phyloP scores from a whole-genome alignment of 129 eudicot species.

The Calendula officinalis region DNA sequence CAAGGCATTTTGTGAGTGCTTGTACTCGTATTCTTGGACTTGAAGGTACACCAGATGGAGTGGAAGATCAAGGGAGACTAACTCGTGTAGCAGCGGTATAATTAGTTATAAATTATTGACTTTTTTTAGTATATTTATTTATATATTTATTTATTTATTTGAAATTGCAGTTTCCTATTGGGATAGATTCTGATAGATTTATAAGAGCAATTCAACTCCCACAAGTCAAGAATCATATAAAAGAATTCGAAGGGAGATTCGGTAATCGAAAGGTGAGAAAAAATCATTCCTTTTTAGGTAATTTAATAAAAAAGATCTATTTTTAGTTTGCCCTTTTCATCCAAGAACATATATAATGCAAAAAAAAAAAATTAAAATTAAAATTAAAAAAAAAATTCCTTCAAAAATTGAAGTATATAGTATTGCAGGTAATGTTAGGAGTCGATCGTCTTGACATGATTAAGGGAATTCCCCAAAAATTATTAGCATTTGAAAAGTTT shows the following conservation, averaged over 20 bases:
- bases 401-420: neutral
- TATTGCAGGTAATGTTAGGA: conserved; percentile 75
- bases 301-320: neutral
- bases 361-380: too few species aligned
- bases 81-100: conserved; percentile 85
- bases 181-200: conserved; percentile 87
- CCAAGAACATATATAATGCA: neutral
- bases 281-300: neutral
- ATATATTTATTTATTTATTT: conserved; percentile 16
- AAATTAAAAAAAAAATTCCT: too few species aligned
- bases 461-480: conserved; percentile 90
- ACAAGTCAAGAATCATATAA: conserved; percentile 63
- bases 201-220: conserved; percentile 66
- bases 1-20: conserved; percentile 85
- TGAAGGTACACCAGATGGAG: conserved; percentile 86
- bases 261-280: conserved; percentile 64
- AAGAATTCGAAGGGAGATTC: conserved; percentile 65
- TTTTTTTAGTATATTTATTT: conserved; percentile 3
- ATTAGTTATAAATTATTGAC: conserved; percentile 1
- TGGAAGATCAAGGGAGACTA: conserved; percentile 86
- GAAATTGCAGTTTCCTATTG: conserved; percentile 73
- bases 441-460: conserved; percentile 94
- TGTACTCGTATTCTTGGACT: conserved; percentile 91
- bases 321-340: conserved; percentile 8
- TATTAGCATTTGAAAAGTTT: conserved; percentile 83